Evolutionary conservation across 345 rosid species (phyloP).

Genomic region (Gossypium turneri): DNA sequence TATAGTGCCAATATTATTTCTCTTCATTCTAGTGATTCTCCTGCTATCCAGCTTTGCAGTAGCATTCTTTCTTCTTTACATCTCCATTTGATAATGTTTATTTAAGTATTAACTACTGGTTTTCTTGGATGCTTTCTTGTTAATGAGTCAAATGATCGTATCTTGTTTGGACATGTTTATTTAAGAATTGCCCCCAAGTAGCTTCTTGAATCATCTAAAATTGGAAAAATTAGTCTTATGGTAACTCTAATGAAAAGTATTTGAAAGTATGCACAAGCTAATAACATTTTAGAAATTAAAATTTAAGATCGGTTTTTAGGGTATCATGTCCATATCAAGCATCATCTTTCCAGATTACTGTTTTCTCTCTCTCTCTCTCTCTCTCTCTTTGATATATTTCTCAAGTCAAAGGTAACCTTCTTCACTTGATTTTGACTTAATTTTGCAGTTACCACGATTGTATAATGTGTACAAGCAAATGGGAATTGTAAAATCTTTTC

Average conservation of each 20-base stretch:
- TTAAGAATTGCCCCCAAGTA: not conserved
- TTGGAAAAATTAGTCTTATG: not conserved
- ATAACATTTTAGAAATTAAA: not conserved
- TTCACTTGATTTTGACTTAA: slow-evolving; percentile 6
- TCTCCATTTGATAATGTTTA: not conserved
- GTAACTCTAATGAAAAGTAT: not conserved
- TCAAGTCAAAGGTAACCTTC: not conserved
- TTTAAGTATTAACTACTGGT: not conserved
- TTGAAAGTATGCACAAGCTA: slow-evolving; percentile 1
- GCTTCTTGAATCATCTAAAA: not conserved
- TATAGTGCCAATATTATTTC: slow-evolving; percentile 11
- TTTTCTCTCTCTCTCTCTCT: not conserved
- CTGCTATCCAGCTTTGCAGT: not conserved
- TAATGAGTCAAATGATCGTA: not conserved
- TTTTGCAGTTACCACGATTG: slow-evolving; percentile 45
- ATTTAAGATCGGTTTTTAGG: not conserved
- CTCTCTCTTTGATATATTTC: not conserved
- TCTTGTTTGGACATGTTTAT: slow-evolving; percentile 10
- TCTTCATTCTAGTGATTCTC: not conserved
- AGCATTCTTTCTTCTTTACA: not conserved
- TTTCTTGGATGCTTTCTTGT: slow-evolving; percentile 2
- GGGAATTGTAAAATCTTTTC: slow-evolving; percentile 52
- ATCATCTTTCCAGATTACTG: not conserved
- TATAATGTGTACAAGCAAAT: slow-evolving; percentile 49
- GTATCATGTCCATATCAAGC: not conserved